These are phyloP conservation scores for Lindgomyces ingoldianus DNA, from an alignment of 495 filamentous ascomycete genomes.

Conservation along the genomic window DNA sequence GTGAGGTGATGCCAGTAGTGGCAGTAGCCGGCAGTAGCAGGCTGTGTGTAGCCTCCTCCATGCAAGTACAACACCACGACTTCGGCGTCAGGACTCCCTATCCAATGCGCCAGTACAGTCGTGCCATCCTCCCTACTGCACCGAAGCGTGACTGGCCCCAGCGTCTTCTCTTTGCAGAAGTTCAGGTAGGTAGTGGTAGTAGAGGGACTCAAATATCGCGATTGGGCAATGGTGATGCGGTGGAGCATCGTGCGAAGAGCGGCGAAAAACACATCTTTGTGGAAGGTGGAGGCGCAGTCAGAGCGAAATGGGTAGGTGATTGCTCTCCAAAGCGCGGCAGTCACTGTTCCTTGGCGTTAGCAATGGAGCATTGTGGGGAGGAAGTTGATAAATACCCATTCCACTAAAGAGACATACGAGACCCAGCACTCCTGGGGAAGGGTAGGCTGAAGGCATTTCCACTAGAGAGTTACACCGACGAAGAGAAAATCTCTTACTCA, in stretches of 20 bases:
- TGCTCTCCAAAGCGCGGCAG: conserved; percentile 3
- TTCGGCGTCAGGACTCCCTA: conserved; percentile 7
- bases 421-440: not conserved
- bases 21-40: not conserved
- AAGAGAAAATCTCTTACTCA: not conserved
- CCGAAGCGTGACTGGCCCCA: not conserved
- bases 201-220: conserved; percentile 1
- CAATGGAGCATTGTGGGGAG: not conserved
- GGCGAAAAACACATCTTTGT: conserved; percentile 17
- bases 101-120: conserved; percentile 4
- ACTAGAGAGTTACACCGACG: not conserved
- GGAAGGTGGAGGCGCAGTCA: not conserved
- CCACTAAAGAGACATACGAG: not conserved
- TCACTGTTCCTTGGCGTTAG: conserved; percentile 3
- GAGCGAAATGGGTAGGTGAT: conserved; percentile 13
- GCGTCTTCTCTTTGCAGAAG: conserved; percentile 5
- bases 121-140: not conserved
- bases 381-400: not conserved
- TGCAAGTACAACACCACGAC: conserved; percentile 13
- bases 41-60: conserved; percentile 23
- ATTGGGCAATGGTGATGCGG: conserved; percentile 16
- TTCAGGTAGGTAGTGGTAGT: conserved; percentile 2
- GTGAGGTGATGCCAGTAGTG: conserved; percentile 1
- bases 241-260: conserved; percentile 5
- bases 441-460: not conserved